Conservation (phyloP, 2,329 filamentous ascomycete genomes). For the Teratosphaeria epicoccoides region DNA sequence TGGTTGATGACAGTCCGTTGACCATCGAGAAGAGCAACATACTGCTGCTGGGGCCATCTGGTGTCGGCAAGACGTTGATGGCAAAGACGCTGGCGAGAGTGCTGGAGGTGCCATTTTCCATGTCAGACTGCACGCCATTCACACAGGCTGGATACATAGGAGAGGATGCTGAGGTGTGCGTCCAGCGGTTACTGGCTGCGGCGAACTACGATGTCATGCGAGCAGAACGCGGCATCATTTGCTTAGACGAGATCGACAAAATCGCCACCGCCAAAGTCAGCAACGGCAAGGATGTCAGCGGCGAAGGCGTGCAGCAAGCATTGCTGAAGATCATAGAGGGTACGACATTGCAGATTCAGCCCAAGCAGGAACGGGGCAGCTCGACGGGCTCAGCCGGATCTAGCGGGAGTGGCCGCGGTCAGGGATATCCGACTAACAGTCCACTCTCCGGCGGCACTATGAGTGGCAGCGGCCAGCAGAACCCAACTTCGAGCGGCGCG, state of each 20-base stretch:
- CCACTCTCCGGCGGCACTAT: constrained; percentile 27
- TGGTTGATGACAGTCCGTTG: constrained; percentile 49
- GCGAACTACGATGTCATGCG: constrained; percentile 78
- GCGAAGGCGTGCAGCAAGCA: constrained; percentile 93
- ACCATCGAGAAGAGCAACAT: constrained; percentile 95
- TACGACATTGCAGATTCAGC: constrained; percentile 82
- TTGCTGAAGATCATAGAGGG: constrained; percentile 93
- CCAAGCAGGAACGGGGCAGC: constrained; percentile 60
- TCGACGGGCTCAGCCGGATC: constrained; percentile 7
- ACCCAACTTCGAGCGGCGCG: constrained; percentile 10
- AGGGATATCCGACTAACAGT: constrained; percentile 25
- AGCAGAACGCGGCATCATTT: constrained; percentile 85
- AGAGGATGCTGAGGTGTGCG: constrained; percentile 92
- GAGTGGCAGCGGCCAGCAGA: constrained; percentile 4
- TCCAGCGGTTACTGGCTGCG: constrained; percentile 80
- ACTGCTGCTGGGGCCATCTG: constrained; percentile 79
- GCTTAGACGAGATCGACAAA: constrained; percentile 95
- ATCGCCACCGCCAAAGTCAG: constrained; percentile 79
- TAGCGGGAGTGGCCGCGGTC: constrained; percentile 3
- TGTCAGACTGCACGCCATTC: constrained; percentile 90
- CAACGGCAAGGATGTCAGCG: constrained; percentile 87
- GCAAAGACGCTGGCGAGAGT: constrained; percentile 83
- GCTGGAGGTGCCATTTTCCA: constrained; percentile 89
- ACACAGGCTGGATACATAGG: constrained; percentile 97
- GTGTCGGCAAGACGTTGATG: constrained; percentile 94